Evolutionary conservation across 2,329 filamentous ascomycete genomes (phyloP).

Genomic region (Talaromyces verruculosus): DNA sequence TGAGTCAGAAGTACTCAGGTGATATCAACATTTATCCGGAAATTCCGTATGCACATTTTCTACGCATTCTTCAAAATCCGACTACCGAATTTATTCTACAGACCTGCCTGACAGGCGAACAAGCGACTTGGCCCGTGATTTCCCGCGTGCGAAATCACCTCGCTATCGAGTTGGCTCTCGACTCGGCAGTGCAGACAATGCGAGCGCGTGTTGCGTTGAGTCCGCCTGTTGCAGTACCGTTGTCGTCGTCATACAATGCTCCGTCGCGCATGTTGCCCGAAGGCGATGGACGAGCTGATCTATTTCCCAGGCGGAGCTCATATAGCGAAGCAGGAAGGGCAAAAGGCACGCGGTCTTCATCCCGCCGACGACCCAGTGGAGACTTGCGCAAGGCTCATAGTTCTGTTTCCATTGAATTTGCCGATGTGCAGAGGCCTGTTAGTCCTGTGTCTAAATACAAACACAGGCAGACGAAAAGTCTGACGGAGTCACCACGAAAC

Average conservation of each 20-base stretch:
- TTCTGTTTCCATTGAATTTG: slow-evolving; percentile 23
- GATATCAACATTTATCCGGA: slow-evolving; percentile 92
- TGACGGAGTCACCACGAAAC: background rate
- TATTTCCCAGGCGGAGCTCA: slow-evolving; percentile 29
- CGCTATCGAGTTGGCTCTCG: slow-evolving; percentile 79
- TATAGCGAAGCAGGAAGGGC: slow-evolving; percentile 31
- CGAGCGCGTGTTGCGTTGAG: slow-evolving; percentile 40
- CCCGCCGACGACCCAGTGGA: slow-evolving; percentile 17
- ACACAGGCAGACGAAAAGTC: background rate
- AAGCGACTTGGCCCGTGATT: slow-evolving; percentile 88
- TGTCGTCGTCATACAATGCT: background rate
- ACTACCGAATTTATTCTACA: slow-evolving; percentile 82
- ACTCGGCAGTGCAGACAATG: slow-evolving; percentile 42
- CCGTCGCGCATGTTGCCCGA: background rate
- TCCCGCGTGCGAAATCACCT: slow-evolving; percentile 82
- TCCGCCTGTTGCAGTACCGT: slow-evolving; percentile 26
- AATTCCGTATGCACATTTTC: slow-evolving; percentile 71
- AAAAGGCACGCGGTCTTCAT: slow-evolving; percentile 16
- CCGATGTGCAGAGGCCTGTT: background rate
- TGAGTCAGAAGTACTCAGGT: slow-evolving; percentile 88
- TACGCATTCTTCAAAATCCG: slow-evolving; percentile 78
- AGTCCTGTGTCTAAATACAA: slow-evolving; percentile 16
- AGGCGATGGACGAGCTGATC: background rate
- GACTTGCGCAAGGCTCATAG: slow-evolving; percentile 27
- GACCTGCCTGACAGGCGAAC: slow-evolving; percentile 73